A percentile compares a stretch with the other conserved stretches of the same genome.
Evolutionary conservation across 495 filamentous ascomycete genomes (phyloP).

Genomic region (Trichoderma gamsii): DNA sequence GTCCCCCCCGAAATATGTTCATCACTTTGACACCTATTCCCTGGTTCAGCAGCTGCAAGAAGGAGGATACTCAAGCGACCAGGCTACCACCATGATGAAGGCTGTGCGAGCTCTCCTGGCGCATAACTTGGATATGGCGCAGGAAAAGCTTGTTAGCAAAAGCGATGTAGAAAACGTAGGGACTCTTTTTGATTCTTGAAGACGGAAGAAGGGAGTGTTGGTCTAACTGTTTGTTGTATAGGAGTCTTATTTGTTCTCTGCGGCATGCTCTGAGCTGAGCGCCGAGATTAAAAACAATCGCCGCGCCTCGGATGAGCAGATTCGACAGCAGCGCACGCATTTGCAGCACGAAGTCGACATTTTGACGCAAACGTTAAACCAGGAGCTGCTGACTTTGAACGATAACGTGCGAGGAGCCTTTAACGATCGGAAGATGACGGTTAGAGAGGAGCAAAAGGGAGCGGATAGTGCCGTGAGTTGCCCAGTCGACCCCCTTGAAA

Average conservation of each 20-base stretch:
- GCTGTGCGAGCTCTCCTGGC: slow-evolving; percentile 69
- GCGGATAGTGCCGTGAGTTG: slow-evolving; percentile 63
- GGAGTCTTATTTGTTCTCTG: slow-evolving; percentile 89
- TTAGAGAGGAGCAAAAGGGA: slow-evolving; percentile 72
- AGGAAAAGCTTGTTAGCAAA: slow-evolving; percentile 66
- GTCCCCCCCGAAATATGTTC: slow-evolving; percentile 70
- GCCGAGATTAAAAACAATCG: slow-evolving; percentile 65
- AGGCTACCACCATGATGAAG: slow-evolving; percentile 81
- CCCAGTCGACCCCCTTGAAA: neutral
- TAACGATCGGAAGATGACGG: slow-evolving; percentile 90
- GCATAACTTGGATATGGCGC: slow-evolving; percentile 72
- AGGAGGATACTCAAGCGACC: slow-evolving; percentile 61
- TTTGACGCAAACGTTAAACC: slow-evolving; percentile 69
- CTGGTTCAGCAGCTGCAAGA: slow-evolving; percentile 69
- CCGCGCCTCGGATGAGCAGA: slow-evolving; percentile 58
- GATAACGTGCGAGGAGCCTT: slow-evolving; percentile 94
- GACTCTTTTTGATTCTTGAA: neutral
- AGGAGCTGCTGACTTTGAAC: slow-evolving; percentile 71
- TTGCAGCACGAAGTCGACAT: slow-evolving; percentile 94
- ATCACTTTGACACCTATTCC: slow-evolving; percentile 93
- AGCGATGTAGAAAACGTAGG: slow-evolving; percentile 68
- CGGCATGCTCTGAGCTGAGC: slow-evolving; percentile 86
- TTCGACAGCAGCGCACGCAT: slow-evolving; percentile 72
- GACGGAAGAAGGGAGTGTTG: neutral
- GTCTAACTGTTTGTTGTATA: slow-evolving; percentile 19